A percentile compares a stretch with the other conserved stretches of the same genome.
Conservation (phyloP, 768 basidiomycete species). For the Chalciporus sphaerocephalus region DNA sequence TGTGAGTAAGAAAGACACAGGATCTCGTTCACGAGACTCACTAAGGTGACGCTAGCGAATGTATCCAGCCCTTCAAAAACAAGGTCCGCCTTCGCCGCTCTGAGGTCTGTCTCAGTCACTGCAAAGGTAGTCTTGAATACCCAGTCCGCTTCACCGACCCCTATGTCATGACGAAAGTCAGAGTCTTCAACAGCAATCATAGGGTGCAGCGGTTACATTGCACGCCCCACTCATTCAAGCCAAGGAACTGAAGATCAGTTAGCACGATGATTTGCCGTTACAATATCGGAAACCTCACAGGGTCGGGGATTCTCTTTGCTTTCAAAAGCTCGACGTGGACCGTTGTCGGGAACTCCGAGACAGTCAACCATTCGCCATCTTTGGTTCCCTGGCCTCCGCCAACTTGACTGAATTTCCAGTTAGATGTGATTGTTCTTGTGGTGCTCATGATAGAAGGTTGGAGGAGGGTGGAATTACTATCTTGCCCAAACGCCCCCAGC, state of each 20-base stretch:
- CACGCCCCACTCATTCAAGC: conserved; percentile 82
- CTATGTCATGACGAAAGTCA: conserved; percentile 34
- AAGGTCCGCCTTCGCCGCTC: conserved; percentile 55
- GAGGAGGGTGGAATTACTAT: neutral
- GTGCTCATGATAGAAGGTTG: conserved; percentile 13
- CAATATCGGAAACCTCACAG: conserved; percentile 45
- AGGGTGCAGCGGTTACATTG: conserved; percentile 57
- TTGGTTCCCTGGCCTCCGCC: conserved; percentile 56
- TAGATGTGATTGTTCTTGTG: conserved; percentile 31
- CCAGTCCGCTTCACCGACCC: conserved; percentile 90
- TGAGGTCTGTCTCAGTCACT: conserved; percentile 45
- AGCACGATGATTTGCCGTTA: conserved; percentile 2
- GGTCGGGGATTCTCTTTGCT: conserved; percentile 72
- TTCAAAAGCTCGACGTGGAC: conserved; percentile 84
- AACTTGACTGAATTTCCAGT: conserved; percentile 69
- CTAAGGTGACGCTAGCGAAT: conserved; percentile 69
- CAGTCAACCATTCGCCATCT: conserved; percentile 62
- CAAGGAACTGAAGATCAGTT: conserved; percentile 51
- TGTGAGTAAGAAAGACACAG: conserved; percentile 1
- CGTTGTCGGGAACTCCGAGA: conserved; percentile 71
- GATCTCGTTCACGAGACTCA: conserved; percentile 24
- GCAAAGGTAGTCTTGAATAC: conserved; percentile 67
- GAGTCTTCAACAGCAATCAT: neutral
- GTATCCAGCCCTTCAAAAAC: conserved; percentile 92
- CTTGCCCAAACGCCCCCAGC: neutral